Evolutionary conservation across 1,284 basidiomycete species (phyloP).

Genomic region (Pseudozyma thailandica): DNA sequence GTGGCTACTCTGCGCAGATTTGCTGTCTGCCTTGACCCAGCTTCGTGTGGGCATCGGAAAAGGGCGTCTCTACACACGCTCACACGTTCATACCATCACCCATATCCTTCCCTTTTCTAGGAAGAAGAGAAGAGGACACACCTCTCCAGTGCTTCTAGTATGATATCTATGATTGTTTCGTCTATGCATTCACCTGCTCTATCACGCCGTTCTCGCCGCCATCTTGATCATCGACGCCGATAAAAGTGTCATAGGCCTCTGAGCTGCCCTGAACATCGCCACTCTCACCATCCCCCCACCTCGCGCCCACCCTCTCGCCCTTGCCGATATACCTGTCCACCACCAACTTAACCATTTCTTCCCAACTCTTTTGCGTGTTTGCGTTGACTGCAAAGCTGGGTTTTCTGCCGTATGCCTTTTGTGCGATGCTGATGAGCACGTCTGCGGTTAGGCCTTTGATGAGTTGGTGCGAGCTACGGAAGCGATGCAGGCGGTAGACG

Average conservation of each 20-base stretch:
- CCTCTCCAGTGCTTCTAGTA: not conserved
- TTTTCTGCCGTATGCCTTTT: constrained; percentile 13
- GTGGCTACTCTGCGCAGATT: too few relatives aligned
- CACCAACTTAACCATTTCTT: constrained; percentile 40
- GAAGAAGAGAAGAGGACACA: too few relatives aligned
- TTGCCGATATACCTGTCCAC: constrained; percentile 27
- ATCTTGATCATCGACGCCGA: constrained; percentile 33
- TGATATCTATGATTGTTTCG: not conserved
- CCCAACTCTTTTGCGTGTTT: constrained; percentile 31
- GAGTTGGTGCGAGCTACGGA: constrained; percentile 36
- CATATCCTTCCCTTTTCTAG: too few relatives aligned
- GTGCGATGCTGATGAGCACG: constrained; percentile 38
- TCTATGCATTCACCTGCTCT: constrained; percentile 2
- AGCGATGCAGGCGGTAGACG: constrained; percentile 42
- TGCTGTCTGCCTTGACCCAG: too few relatives aligned
- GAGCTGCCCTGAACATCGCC: constrained; percentile 45
- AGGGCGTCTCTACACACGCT: too few relatives aligned
- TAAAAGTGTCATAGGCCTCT: constrained; percentile 35
- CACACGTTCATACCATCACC: too few relatives aligned
- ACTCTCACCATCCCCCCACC: constrained; percentile 55
- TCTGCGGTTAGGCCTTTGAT: constrained; percentile 54
- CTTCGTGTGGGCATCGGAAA: too few relatives aligned
- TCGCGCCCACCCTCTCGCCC: constrained; percentile 14
- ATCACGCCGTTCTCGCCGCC: not conserved
- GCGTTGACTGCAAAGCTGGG: constrained; percentile 26